Percentiles rank a stretch among this genome's conserved stretches.
These are phyloP conservation scores for Luffa aegyptiaca DNA, from an alignment of 306 rosid genomes.

Conservation along the genomic window DNA sequence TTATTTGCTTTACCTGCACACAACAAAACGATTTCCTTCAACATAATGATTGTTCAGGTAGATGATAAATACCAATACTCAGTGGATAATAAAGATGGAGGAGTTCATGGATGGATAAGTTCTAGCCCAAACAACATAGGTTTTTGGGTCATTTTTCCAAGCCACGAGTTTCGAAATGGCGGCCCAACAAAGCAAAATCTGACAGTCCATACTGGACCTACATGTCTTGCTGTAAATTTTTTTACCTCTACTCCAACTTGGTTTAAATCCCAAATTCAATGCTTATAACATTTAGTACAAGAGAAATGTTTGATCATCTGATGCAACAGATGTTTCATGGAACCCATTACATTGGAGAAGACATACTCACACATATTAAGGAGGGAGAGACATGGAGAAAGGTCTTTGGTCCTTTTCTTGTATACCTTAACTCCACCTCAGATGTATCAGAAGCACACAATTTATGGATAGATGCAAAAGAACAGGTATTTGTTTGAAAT, in stretches of 20 bases:
- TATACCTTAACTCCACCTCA: conserved; percentile 30
- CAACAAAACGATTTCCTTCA: neutral
- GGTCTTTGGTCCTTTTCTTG: conserved; percentile 36
- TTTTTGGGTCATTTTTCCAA: conserved; percentile 32
- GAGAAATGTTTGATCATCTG: neutral
- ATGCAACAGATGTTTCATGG: conserved; percentile 39
- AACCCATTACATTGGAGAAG: conserved; percentile 35
- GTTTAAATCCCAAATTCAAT: neutral
- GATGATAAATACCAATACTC: conserved; percentile 39
- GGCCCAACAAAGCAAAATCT: conserved; percentile 46
- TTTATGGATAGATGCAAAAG: conserved; percentile 32
- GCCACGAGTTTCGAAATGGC: conserved; percentile 33
- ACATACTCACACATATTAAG: conserved; percentile 28
- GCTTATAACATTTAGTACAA: neutral
- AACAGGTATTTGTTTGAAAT: conserved; percentile 19
- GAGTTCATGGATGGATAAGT: conserved; percentile 38
- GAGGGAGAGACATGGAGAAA: conserved; percentile 36
- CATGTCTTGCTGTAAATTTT: conserved; percentile 31
- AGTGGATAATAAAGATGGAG: conserved; percentile 34
- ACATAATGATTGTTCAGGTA: conserved; percentile 12
- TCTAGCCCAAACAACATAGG: conserved; percentile 29
- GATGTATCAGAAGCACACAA: conserved; percentile 25
- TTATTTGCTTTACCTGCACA: neutral
- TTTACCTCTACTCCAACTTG: neutral
- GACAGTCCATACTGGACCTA: conserved; percentile 34